These are phyloP conservation scores for Cyclotella distinguenda DNA, from an alignment of 108 stramenopile species.

Conservation along the genomic window DNA sequence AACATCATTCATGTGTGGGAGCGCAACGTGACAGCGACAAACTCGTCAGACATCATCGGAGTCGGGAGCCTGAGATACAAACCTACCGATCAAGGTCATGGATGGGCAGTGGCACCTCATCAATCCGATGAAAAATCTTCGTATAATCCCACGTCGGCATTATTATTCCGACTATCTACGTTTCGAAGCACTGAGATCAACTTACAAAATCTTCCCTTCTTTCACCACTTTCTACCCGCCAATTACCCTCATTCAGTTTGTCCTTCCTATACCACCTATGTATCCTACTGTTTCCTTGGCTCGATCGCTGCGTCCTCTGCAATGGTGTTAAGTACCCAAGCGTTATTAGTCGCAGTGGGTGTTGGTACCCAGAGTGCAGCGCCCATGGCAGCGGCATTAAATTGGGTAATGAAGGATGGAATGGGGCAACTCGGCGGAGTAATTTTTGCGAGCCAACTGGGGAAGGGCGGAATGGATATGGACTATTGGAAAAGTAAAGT, in stretches of 20 bases:
- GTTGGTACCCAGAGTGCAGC: slow-evolving; percentile 79
- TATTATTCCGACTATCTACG: background rate
- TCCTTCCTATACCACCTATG: slow-evolving; percentile 69
- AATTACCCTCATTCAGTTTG: slow-evolving; percentile 77
- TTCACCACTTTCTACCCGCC: slow-evolving; percentile 77
- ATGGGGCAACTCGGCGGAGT: slow-evolving; percentile 94
- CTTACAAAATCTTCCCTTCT: slow-evolving; percentile 34
- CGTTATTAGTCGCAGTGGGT: slow-evolving; percentile 88
- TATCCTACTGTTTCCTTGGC: slow-evolving; percentile 57
- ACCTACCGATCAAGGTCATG: background rate
- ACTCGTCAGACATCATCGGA: too few species aligned
- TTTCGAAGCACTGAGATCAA: slow-evolving; percentile 9
- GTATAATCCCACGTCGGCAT: background rate
- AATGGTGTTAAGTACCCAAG: slow-evolving; percentile 91
- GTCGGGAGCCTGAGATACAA: background rate
- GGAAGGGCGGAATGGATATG: slow-evolving; percentile 45
- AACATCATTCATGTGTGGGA: too few species aligned
- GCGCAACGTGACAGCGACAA: too few species aligned
- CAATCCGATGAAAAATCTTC: background rate
- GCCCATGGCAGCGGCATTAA: slow-evolving; percentile 95
- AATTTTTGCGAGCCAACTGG: slow-evolving; percentile 86
- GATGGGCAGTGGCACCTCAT: slow-evolving; percentile 23
- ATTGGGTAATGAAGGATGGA: slow-evolving; percentile 98
- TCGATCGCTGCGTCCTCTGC: slow-evolving; percentile 74
- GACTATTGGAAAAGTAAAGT: slow-evolving; percentile 39